Percentiles rank a stretch among this genome's conserved stretches.
phyloP scores from a whole-genome alignment of 164 flowering plant species.

The Cinnamomum micranthum region DNA sequence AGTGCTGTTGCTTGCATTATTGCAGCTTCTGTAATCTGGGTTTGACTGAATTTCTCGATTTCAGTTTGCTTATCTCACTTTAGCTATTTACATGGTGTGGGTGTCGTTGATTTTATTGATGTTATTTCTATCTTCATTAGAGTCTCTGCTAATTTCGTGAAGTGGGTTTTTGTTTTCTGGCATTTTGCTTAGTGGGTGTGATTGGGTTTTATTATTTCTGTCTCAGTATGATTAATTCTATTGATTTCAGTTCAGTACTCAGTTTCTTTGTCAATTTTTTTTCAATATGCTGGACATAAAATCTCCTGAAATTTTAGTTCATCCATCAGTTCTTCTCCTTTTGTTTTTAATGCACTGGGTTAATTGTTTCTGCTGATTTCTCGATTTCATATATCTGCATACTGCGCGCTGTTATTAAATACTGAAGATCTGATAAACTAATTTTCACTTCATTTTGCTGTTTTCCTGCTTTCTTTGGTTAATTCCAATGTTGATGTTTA shows the following conservation, averaged over 20 bases:
- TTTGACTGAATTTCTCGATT: too few species aligned
- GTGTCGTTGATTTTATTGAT: not conserved
- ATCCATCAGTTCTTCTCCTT: too few species aligned
- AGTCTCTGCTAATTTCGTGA: not conserved
- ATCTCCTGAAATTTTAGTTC: not conserved
- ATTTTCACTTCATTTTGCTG: not conserved
- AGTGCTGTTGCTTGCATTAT: not conserved
- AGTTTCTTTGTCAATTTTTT: too few species aligned
- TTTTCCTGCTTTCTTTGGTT: not conserved
- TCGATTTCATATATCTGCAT: too few species aligned
- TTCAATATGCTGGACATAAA: not conserved
- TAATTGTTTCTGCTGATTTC: too few species aligned
- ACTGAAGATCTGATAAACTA: not conserved
- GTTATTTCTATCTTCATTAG: not conserved
- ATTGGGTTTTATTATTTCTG: not conserved
- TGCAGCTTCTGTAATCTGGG: not conserved
- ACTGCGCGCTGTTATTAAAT: not conserved
- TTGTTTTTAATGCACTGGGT: too few species aligned
- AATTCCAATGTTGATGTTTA: not conserved
- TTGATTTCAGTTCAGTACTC: not conserved
- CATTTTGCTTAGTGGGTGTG: not conserved
- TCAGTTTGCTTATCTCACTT: too few species aligned
- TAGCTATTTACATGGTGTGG: not conserved
- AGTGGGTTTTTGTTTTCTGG: not conserved
- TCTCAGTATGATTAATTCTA: not conserved